Evolutionary conservation across 768 basidiomycete species (phyloP), one percentile per base, ranked within the genome.

Genomic region (Leccinum variicolor): DNA sequence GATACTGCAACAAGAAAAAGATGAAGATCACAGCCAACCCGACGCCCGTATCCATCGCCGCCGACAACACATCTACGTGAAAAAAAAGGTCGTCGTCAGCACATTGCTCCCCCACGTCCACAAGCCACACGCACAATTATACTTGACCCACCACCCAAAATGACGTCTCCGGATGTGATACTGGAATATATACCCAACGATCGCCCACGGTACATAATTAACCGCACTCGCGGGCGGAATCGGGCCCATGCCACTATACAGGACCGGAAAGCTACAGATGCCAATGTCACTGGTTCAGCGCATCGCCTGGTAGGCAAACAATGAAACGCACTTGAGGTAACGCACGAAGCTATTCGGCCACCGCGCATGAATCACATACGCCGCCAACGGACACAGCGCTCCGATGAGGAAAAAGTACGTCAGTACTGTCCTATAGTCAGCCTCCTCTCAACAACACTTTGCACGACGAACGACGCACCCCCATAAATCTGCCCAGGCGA

Each of bases 331-430:
- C 82, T 88, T 87, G 77, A 89, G 66, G 66, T 84, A 85, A 59
- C 82, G 81, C 48, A 84, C 64, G 63, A 77, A 81, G 66, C 79
- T 77, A 57, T 86, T 81, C 21, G 89, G 87, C 76, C 79, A 93
- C 65, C 76, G 81, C 66, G 77, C 72, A 52, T 78, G 74, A 56
- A 86, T 64, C 59, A 83, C 58, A 66, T 80, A 91, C 39, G 81
- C 77, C 45, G 81, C 54, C 56, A 80, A 33, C 0, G 91, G 92
- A 52, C 81, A 78, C 50, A 85, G 10, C 51, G 84, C 80, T n/a
- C 92, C 92, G 56, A 88, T 66, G 57, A 91, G 81, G 87, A 94
- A 94, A 76, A 90, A 92, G 69, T 84, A 84, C 3, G 80, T 66
- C 15, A 92, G 77, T 54, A 26, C 71, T 70, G 23, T n/a, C n/a